phyloP scores from a whole-genome alignment of 352 stramenopile genomes.

The Aphanomyces stellatus region DNA sequence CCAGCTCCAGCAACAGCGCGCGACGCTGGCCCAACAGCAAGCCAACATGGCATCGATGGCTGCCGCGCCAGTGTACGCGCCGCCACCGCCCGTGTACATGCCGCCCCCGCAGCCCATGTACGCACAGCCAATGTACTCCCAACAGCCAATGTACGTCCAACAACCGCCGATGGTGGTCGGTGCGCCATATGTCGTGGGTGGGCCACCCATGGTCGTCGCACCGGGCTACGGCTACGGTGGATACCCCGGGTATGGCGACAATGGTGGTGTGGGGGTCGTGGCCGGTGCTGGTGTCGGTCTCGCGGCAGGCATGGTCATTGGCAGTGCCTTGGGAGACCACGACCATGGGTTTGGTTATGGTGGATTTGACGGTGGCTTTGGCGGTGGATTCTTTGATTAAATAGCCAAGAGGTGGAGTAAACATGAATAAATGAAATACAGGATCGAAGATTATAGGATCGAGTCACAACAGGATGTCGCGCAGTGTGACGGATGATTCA shows the following conservation, averaged over 20 bases:
- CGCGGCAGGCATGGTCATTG: slow-evolving; percentile 63
- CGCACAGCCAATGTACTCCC: neutral
- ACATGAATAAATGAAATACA: too few species aligned
- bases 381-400: slow-evolving; percentile 14
- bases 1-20: slow-evolving; percentile 10
- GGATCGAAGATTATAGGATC: too few species aligned
- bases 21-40: slow-evolving; percentile 15
- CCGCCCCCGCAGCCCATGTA: neutral
- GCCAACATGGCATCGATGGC: slow-evolving; percentile 4
- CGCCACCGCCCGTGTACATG: neutral
- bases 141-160: slow-evolving; percentile 7
- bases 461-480: too few species aligned
- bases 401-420: too few species aligned
- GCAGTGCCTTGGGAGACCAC: slow-evolving; percentile 29
- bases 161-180: slow-evolving; percentile 20
- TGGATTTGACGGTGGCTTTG: neutral
- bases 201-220: slow-evolving; percentile 4
- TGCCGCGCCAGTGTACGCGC: slow-evolving; percentile 14
- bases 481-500: too few species aligned
- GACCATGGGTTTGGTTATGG: neutral
- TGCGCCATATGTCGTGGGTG: slow-evolving; percentile 22
- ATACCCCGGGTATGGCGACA: neutral
- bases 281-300: slow-evolving; percentile 59
- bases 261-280: slow-evolving; percentile 26
- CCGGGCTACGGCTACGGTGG: slow-evolving; percentile 14